Evolutionary conservation across 139 green algal genomes (phyloP), one percentile per base, ranked within the genome.

Genomic region (Pseudopediastrum boryanum): DNA sequence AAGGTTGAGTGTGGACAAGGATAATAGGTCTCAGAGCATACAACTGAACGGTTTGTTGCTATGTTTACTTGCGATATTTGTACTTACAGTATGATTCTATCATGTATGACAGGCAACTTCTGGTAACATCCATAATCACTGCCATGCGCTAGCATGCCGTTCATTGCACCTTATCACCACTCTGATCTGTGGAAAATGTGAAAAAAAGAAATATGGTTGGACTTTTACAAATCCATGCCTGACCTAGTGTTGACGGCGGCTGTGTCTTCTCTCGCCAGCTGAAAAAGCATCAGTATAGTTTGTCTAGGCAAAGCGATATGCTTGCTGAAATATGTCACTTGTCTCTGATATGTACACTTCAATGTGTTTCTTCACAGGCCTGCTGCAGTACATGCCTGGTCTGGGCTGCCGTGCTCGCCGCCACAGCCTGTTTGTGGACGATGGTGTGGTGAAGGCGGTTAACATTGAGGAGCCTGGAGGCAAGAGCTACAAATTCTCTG

Each of bases 391-490:
- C 44, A 63, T 79, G 43, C 68, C 68, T 63, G 79, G 79, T 4
- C 62, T 84, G 71, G 79, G 79, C 3, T 44, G 65, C n/a, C 70
- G 79, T 13, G 16, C 79, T 25, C 35, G 75, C 27, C 70, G 79
- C 62, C 80, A 84, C 70, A 68, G 41, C 62, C 69, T 84, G 71
- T 64, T 78, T 16, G 44, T 76, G 29, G 70, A 84, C 12, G 79
- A 84, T 31, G 70, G 79, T 23, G 70, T 77, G 62, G 64, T 84
- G 31, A 77, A 41, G 46, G 73, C 74, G 61, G 62, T 81, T 31
- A 84, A 84, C 54, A 41, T 84, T 51, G 78, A 84, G 58, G 78
- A 84, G 69, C 58, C 69, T 39, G 78, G 78, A 61, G 67, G 67
- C 77, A 83, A 73, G 77, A 62, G 23, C 19, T 83, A 83, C 77